A percentile compares a stretch with the other conserved stretches of the same genome.
phyloP scores from a whole-genome alignment of 495 filamentous ascomycete species.

The Aspergillus panamensis region DNA sequence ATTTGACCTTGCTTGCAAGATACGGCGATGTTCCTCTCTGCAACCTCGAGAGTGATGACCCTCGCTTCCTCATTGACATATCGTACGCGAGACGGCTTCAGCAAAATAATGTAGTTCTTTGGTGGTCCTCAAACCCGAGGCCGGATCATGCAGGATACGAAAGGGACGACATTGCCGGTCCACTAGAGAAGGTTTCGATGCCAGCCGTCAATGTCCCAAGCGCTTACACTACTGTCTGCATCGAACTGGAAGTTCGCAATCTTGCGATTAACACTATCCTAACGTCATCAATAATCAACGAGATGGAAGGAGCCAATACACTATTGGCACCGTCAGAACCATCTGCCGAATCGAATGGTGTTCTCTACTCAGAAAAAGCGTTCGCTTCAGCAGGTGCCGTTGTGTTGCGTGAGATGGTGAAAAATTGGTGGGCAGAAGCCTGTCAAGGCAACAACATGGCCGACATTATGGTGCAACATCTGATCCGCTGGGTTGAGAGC shows the following conservation, averaged over 20 bases:
- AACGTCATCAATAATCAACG: conserved; percentile 95
- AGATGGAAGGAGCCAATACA: conserved; percentile 79
- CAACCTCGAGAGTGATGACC: conserved; percentile 92
- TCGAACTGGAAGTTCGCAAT: conserved; percentile 90
- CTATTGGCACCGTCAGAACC: conserved; percentile 61
- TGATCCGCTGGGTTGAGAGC: conserved; percentile 94
- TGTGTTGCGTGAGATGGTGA: conserved; percentile 96
- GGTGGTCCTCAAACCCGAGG: conserved; percentile 84
- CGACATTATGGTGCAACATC: conserved; percentile 95
- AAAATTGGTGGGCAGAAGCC: conserved; percentile 95
- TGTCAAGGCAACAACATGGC: conserved; percentile 90
- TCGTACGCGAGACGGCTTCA: conserved; percentile 89
- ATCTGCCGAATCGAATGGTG: conserved; percentile 55
- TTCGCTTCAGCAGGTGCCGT: conserved; percentile 87
- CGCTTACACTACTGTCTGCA: conserved; percentile 93
- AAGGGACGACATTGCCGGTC: conserved; percentile 80
- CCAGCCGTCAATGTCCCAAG: conserved; percentile 88
- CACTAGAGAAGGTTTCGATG: conserved; percentile 90
- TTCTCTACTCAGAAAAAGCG: conserved; percentile 82
- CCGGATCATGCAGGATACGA: conserved; percentile 97
- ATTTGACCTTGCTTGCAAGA: conserved; percentile 78
- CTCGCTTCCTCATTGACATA: conserved; percentile 89
- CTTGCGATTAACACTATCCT: conserved; percentile 97
- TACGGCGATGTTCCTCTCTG: conserved; percentile 95
- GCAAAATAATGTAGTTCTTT: conserved; percentile 91